These are phyloP conservation scores for Macrophomina phaseolina DNA, from an alignment of 2,329 filamentous ascomycete species.

Conservation along the genomic window DNA sequence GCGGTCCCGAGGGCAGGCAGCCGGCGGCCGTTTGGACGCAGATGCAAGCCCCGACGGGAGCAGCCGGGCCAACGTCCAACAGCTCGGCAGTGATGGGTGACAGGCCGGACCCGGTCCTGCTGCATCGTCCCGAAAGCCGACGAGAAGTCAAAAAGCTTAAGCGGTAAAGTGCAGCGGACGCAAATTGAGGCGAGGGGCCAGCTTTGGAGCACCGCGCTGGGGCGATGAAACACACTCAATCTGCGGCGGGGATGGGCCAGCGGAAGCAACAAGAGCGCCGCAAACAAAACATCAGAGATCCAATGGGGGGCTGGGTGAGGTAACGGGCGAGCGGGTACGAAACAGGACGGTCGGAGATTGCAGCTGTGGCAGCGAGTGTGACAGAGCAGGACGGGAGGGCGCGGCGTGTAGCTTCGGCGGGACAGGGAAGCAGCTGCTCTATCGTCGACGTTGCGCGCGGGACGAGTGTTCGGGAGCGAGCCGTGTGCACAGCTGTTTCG, in stretches of 20 bases:
- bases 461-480: slow-evolving; percentile 26
- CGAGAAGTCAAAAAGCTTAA: slow-evolving; percentile 13
- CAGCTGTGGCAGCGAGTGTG: slow-evolving; percentile 1
- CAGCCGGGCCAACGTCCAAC: slow-evolving; percentile 26
- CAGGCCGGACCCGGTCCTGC: slow-evolving; percentile 19
- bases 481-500: slow-evolving; percentile 20
- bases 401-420: not conserved
- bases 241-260: slow-evolving; percentile 3
- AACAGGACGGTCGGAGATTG: slow-evolving; percentile 21
- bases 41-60: slow-evolving; percentile 22
- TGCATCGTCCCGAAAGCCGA: slow-evolving; percentile 24
- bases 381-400: not conserved
- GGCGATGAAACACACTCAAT: slow-evolving; percentile 24
- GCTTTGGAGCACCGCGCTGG: not conserved
- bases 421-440: slow-evolving; percentile 17
- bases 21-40: slow-evolving; percentile 16
- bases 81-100: slow-evolving; percentile 8
- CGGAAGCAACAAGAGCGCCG: slow-evolving; percentile 17
- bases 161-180: not conserved
- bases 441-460: slow-evolving; percentile 24
- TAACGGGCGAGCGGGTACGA: slow-evolving; percentile 8
- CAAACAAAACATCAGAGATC: slow-evolving; percentile 17
- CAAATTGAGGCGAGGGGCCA: slow-evolving; percentile 12
- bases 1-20: not conserved
- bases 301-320: slow-evolving; percentile 10